A percentile compares a stretch with the other conserved stretches of the same genome.
Conservation (phyloP, 768 basidiomycete genomes). For the Auricularia auricula-judae region DNA sequence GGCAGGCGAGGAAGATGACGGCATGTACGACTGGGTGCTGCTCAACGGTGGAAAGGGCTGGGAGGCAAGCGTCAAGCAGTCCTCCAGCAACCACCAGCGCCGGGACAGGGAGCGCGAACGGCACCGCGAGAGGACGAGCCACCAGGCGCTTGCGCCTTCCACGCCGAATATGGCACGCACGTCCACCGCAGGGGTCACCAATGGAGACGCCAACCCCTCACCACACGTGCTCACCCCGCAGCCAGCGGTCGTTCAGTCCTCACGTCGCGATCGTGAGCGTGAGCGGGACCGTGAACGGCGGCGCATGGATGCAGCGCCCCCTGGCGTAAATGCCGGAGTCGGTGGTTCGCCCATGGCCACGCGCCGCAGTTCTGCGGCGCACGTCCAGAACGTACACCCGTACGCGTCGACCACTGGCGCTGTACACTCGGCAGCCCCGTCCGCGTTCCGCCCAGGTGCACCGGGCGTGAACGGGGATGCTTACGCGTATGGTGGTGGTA, state of each 20-base stretch:
- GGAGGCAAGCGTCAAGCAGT: slow-evolving; percentile 67
- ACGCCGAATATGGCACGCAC: neutral
- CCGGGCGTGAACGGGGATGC: neutral
- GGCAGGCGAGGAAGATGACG: slow-evolving; percentile 79
- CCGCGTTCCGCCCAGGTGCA: neutral
- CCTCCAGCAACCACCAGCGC: slow-evolving; percentile 18
- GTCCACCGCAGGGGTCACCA: neutral
- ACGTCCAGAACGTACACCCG: neutral
- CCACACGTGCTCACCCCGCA: neutral
- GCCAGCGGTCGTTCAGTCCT: neutral
- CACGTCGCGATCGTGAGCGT: neutral
- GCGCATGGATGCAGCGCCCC: neutral
- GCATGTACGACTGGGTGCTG: slow-evolving; percentile 93
- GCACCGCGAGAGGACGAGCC: slow-evolving; percentile 24
- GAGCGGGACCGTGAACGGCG: neutral
- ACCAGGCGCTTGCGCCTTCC: neutral
- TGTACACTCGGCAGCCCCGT: neutral
- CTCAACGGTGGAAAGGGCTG: slow-evolving; percentile 91
- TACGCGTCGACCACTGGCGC: neutral
- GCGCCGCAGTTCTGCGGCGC: neutral
- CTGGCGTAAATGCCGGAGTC: neutral
- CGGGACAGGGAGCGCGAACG: slow-evolving; percentile 5
- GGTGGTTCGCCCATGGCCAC: neutral
- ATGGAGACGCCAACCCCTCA: neutral
- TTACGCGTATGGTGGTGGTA: neutral